A percentile compares a stretch with the other conserved stretches of the same genome.
phyloP scores from a whole-genome alignment of 1,139 yeast species.

The Yarrowia galli region DNA sequence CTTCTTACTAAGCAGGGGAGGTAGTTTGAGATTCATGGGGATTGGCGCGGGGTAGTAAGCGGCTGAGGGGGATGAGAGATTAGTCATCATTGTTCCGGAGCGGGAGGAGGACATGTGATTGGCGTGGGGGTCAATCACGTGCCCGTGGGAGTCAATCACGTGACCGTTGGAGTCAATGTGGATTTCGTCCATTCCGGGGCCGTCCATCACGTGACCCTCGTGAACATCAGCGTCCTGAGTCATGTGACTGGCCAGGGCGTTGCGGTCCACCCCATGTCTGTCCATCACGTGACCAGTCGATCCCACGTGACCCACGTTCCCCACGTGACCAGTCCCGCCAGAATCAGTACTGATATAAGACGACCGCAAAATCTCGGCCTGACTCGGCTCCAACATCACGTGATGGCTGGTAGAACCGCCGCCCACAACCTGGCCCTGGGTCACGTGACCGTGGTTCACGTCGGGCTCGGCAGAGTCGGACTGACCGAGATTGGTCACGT shows the following conservation, averaged over 20 bases:
- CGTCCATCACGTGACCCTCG: neutral
- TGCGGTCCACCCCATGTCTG: no score
- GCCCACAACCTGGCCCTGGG: neutral
- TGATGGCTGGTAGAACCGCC: neutral
- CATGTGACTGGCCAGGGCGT: no score
- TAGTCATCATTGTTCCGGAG: slow-evolving; percentile 9
- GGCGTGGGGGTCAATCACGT: neutral
- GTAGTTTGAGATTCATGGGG: slow-evolving; percentile 34
- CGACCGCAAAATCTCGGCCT: slow-evolving; percentile 31
- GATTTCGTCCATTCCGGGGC: neutral
- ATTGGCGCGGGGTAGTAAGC: slow-evolving; percentile 39
- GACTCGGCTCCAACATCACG: slow-evolving; percentile 24
- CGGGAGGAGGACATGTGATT: neutral
- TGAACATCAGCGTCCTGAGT: no score
- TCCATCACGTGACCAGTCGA: slow-evolving; percentile 9
- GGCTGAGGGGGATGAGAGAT: neutral
- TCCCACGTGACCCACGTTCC: neutral
- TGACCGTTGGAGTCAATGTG: neutral
- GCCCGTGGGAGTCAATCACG: neutral
- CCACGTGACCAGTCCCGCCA: neutral
- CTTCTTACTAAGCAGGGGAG: slow-evolving; percentile 32
- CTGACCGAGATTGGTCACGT: no score
- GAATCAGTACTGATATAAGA: slow-evolving; percentile 23
- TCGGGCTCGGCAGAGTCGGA: neutral
- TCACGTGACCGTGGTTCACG: slow-evolving; percentile 26